Percentiles rank a stretch among this genome's conserved stretches.
phyloP scores from a whole-genome alignment of 2,329 filamentous ascomycete genomes.

The Trichophyton benhamiae region DNA sequence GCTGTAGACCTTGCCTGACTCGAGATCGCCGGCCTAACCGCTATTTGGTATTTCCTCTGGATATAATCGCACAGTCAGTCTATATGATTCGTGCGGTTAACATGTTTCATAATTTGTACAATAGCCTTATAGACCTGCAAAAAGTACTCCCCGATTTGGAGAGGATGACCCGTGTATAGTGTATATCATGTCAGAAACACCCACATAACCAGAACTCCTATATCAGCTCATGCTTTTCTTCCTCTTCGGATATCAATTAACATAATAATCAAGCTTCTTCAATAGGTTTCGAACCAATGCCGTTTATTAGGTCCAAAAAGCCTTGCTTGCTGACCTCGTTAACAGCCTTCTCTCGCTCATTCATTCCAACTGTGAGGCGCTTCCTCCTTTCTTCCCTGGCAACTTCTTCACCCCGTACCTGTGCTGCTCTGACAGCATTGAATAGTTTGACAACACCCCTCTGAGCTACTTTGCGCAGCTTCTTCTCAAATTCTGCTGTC shows the following conservation, averaged over 20 bases:
- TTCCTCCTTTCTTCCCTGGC: constrained; percentile 52
- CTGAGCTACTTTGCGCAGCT: constrained; percentile 75
- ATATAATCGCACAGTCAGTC: neutral
- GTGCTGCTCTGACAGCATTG: constrained; percentile 84
- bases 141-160: constrained; percentile 7
- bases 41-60: neutral
- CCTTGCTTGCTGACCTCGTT: constrained; percentile 96
- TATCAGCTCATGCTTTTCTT: neutral
- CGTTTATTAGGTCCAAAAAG: constrained; percentile 77
- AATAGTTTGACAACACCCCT: constrained; percentile 92
- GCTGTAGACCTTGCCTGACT: neutral
- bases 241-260: neutral
- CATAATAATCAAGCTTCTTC: constrained; percentile 29
- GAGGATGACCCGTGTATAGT: constrained; percentile 16
- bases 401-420: constrained; percentile 74
- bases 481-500: constrained; percentile 59
- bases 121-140: constrained; percentile 6
- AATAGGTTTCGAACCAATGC: constrained; percentile 41
- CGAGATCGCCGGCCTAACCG: neutral
- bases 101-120: constrained; percentile 8
- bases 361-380: constrained; percentile 65
- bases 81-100: neutral
- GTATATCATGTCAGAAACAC: neutral
- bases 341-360: constrained; percentile 70
- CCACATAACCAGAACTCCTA: neutral